These are phyloP conservation scores for Raffaelea deltoideospora DNA, from an alignment of 2,329 filamentous ascomycete species.

Conservation along the genomic window DNA sequence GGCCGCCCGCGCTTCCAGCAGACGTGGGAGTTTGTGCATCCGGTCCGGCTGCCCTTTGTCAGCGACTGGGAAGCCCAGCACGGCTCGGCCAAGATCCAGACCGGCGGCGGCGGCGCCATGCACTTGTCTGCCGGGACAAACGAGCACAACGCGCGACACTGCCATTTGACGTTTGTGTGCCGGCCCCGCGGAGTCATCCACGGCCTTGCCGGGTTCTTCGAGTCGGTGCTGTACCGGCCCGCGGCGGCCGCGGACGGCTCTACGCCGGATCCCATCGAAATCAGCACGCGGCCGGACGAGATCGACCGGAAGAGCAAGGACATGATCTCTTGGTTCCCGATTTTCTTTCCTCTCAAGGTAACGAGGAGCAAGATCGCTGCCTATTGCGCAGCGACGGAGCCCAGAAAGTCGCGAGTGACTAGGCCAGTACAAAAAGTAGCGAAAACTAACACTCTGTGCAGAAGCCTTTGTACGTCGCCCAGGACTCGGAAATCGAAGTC, in stretches of 20 bases:
- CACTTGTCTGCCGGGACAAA: conserved; percentile 67
- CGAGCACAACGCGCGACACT: conserved; percentile 77
- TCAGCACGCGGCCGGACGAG: conserved; percentile 82
- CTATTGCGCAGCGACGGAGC: too few relatives aligned
- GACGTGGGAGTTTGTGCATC: conserved; percentile 70
- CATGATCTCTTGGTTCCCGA: conserved; percentile 99
- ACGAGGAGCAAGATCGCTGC: too few relatives aligned
- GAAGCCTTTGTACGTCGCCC: conserved; percentile 75
- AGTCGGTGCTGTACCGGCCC: conserved; percentile 75
- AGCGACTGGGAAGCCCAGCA: conserved; percentile 20
- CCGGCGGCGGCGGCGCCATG: conserved; percentile 60
- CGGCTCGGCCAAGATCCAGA: conserved; percentile 41
- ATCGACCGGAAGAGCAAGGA: conserved; percentile 89
- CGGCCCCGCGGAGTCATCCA: conserved; percentile 71
- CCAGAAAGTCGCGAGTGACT: too few relatives aligned
- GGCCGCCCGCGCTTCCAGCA: conserved; percentile 51
- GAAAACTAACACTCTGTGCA: conserved; percentile 19
- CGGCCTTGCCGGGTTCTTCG: conserved; percentile 87
- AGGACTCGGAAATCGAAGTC: conserved; percentile 70
- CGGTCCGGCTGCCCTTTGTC: conserved; percentile 34
- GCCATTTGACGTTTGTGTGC: conserved; percentile 64
- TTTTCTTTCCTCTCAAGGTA: conserved; percentile 93
- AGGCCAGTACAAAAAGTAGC: too few relatives aligned
- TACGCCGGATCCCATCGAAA: conserved; percentile 49
- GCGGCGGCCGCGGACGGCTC: conserved; percentile 15